Evolutionary conservation across 768 basidiomycete genomes (phyloP).

Genomic region (Tylopilus vinaceipallidus): DNA sequence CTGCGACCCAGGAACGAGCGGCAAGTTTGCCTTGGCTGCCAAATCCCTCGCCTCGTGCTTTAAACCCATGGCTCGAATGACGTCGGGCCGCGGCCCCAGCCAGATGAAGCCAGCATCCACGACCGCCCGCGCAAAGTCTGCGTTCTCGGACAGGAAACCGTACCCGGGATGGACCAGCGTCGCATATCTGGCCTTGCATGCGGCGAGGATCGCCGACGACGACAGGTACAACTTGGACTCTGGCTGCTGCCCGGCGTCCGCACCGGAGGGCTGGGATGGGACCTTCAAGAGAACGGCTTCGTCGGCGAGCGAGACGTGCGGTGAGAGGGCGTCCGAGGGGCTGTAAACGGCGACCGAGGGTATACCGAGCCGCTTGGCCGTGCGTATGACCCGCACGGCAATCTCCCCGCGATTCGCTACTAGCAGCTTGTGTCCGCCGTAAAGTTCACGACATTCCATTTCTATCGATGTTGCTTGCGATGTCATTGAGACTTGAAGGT

Average conservation of each 20-base stretch:
- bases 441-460: constrained; percentile 15
- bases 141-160: constrained; percentile 66
- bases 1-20: constrained; percentile 56
- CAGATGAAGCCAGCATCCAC: constrained; percentile 50
- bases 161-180: constrained; percentile 64
- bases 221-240: constrained; percentile 48
- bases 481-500: background rate
- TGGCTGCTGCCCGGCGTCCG: constrained; percentile 22
- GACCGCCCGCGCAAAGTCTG: constrained; percentile 48
- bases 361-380: constrained; percentile 51
- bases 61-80: constrained; percentile 55
- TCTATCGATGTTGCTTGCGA: background rate
- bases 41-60: constrained; percentile 57
- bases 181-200: constrained; percentile 40
- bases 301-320: constrained; percentile 57
- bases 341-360: constrained; percentile 59
- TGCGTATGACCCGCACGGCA: constrained; percentile 58
- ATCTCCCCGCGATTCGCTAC: constrained; percentile 76
- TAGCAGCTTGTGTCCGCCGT: constrained; percentile 48
- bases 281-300: constrained; percentile 41
- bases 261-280: background rate
- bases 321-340: constrained; percentile 53
- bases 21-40: constrained; percentile 47
- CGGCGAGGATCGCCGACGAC: constrained; percentile 36
- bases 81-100: constrained; percentile 52